These are phyloP conservation scores for Aspergillus sp. DNA, from an alignment of 2,329 filamentous ascomycete species.

Conservation along the genomic window DNA sequence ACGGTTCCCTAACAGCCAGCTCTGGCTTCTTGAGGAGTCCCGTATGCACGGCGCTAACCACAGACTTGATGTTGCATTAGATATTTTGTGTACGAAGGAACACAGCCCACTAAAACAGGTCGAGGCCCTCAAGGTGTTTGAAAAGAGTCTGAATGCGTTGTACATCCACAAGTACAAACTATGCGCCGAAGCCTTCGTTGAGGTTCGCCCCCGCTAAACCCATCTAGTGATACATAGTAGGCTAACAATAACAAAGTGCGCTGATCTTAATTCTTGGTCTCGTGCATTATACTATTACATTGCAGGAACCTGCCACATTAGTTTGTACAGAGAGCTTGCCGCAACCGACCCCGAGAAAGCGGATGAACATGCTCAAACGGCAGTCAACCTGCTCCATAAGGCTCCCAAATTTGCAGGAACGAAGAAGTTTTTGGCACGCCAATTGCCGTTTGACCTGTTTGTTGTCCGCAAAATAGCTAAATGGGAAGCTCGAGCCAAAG, in stretches of 20 bases:
- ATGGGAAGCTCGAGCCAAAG: conserved; percentile 76
- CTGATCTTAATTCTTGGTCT: conserved; percentile 87
- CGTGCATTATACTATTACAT: conserved; percentile 89
- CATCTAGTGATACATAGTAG: background rate
- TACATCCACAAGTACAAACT: conserved; percentile 74
- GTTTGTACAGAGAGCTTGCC: conserved; percentile 66
- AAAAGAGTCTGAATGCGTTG: conserved; percentile 75
- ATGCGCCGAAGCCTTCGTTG: conserved; percentile 72
- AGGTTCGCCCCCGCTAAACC: conserved; percentile 37
- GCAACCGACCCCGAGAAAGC: conserved; percentile 45
- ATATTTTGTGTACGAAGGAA: conserved; percentile 59
- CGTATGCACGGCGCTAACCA: conserved; percentile 69
- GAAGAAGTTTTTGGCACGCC: conserved; percentile 85
- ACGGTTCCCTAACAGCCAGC: conserved; percentile 75
- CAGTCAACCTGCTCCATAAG: conserved; percentile 69
- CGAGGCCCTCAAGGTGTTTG: conserved; percentile 80
- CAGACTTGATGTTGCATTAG: conserved; percentile 66
- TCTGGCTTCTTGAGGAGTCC: conserved; percentile 89
- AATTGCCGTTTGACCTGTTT: conserved; percentile 87
- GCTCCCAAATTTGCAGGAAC: conserved; percentile 74
- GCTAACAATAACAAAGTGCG: conserved; percentile 49
- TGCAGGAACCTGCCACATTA: conserved; percentile 73
- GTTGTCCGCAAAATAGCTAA: conserved; percentile 80
- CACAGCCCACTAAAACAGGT: conserved; percentile 83
- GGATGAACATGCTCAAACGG: conserved; percentile 59